Conservation (phyloP, 345 rosid genomes). For the Lepidium sativum region DNA sequence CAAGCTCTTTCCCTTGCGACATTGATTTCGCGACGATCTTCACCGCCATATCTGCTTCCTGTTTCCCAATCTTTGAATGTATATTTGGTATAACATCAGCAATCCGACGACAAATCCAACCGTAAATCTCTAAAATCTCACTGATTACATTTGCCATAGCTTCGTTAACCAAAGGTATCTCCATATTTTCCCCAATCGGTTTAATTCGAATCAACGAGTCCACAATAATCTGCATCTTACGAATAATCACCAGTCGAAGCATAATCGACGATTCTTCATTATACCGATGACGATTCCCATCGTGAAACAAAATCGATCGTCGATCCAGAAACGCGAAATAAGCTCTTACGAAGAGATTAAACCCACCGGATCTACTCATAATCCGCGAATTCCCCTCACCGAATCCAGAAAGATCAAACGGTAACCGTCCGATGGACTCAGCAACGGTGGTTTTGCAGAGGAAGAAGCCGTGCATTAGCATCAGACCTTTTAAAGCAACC, state of each 20-base stretch:
- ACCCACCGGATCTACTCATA: conserved; percentile 36
- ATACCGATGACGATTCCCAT: conserved; percentile 19
- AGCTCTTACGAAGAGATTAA: conserved; percentile 43
- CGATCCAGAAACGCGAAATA: conserved; percentile 66
- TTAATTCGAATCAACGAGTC: conserved; percentile 54
- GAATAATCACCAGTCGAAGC: conserved; percentile 33
- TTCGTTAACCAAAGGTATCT: conserved; percentile 38
- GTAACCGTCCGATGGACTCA: conserved; percentile 44
- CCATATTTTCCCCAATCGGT: conserved; percentile 45
- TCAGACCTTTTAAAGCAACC: conserved; percentile 67
- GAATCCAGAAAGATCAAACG: conserved; percentile 69
- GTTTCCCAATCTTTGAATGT: conserved; percentile 27
- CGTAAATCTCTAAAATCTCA: conserved; percentile 53
- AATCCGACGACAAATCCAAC: conserved; percentile 48
- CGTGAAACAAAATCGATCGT: conserved; percentile 33
- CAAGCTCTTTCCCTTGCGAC: conserved; percentile 39
- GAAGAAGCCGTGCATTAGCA: conserved; percentile 72
- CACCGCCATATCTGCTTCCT: conserved; percentile 45
- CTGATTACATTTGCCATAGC: conserved; percentile 66
- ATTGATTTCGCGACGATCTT: conserved; percentile 43
- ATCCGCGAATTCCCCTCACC: conserved; percentile 28
- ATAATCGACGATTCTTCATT: conserved; percentile 26
- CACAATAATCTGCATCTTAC: conserved; percentile 45
- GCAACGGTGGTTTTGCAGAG: conserved; percentile 40
- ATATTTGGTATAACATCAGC: conserved; percentile 37